A percentile compares a stretch with the other conserved stretches of the same genome.
Conservation (phyloP, 164 flowering plant species). For the Cinnamomum chago region DNA sequence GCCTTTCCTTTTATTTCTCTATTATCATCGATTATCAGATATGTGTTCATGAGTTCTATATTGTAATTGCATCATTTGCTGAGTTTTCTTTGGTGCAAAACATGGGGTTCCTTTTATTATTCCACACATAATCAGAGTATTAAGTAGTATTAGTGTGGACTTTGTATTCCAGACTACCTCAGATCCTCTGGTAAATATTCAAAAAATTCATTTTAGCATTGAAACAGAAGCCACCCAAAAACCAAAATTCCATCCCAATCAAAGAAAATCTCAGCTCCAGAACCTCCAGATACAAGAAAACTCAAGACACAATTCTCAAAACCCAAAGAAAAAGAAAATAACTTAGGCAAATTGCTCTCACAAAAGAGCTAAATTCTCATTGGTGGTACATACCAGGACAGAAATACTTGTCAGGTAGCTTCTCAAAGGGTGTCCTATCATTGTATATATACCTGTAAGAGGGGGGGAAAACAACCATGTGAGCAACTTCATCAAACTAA, state of each 20-base stretch:
- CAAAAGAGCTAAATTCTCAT: not conserved
- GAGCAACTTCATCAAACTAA: not conserved
- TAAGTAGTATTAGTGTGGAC: too few relatives aligned
- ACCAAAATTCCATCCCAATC: not conserved
- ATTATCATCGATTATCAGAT: too few relatives aligned
- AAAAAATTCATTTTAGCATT: not conserved
- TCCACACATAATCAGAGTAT: too few relatives aligned
- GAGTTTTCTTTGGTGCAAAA: too few relatives aligned
- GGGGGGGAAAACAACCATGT: not conserved
- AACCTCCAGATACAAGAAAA: not conserved
- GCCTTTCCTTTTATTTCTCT: too few relatives aligned
- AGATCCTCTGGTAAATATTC: not conserved
- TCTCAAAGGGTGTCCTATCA: slow-evolving; percentile 91
- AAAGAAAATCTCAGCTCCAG: not conserved
- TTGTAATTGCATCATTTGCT: too few relatives aligned
- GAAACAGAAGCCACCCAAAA: not conserved
- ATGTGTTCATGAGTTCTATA: too few relatives aligned
- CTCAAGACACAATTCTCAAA: slow-evolving; percentile 6
- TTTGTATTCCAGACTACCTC: too few relatives aligned
- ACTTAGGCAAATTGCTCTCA: not conserved
- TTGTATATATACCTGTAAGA: slow-evolving; percentile 84
- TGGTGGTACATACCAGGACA: slow-evolving; percentile 66
- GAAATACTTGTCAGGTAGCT: slow-evolving; percentile 72
- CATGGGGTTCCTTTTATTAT: too few relatives aligned
- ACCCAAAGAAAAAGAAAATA: not conserved